Evolutionary conservation across 768 basidiomycete genomes (phyloP), one percentile per base, ranked within the genome.

Genomic region (Calocybe gangraenosa): DNA sequence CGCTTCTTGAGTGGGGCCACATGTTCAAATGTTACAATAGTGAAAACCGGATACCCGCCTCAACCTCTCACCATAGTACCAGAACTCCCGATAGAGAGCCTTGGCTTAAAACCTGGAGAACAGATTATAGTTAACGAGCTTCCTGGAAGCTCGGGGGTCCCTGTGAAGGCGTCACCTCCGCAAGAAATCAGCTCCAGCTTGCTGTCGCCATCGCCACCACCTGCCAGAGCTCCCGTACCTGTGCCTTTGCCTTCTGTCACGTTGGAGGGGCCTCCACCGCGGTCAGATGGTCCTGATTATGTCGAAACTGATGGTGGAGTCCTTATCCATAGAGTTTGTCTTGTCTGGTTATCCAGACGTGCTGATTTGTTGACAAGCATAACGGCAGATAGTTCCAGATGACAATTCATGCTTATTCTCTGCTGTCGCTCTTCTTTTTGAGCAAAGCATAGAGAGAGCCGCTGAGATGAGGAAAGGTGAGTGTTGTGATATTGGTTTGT

Each of bases 331-430:
- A 69, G 85, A 48, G 90, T 89, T 58, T 15, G 64, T 48, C 10
- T 5, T 2, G n/a, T 20, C 17, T 37, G 13, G 23, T 11, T 31
- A 37, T 28, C 28, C 37, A n/a, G 23, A 1, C 20, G 10, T 11
- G 5, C 22, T 39, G 13, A 37, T 25, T 21, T 8, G 18, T 44
- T 3, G 13, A 10, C 11, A 25, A 22, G 37, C 11, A 21, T 20
- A 19, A 28, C 50, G 4, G 15, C 25, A 37, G 50, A 30, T 92
- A 44, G 91, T 95, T 14, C 94, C 93, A n/a, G 95, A 98, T 58
- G 95, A 98, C 66, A 98, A 98, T 57, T 88, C 92, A 1, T 98
- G 95, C 63, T 70, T 98, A 22, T 98, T 97, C 68, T 87, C 87
- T 2, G 82, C 92, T 2, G 71, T 91, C 36, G 90, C 88, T 13